These are phyloP conservation scores for Clarireedia paspali DNA, from an alignment of 2,329 filamentous ascomycete species.

Conservation along the genomic window DNA sequence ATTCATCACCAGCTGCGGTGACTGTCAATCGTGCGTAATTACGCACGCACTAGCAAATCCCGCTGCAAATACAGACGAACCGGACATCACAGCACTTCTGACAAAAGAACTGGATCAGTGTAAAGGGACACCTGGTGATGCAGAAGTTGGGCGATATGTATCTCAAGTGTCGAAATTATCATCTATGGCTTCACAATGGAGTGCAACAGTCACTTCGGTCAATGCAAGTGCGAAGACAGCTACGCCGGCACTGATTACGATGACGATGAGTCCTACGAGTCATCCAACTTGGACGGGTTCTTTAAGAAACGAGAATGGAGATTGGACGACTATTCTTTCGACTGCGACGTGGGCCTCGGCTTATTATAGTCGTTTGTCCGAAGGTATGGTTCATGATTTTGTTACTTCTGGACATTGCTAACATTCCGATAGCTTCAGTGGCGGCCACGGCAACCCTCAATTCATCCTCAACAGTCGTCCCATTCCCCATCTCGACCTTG, in stretches of 20 bases:
- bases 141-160: slow-evolving; percentile 13
- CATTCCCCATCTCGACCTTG: neutral
- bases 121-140: slow-evolving; percentile 9
- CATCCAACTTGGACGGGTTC: neutral
- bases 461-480: neutral
- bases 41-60: slow-evolving; percentile 16
- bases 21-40: slow-evolving; percentile 20
- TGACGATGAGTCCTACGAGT: neutral
- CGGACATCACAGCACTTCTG: slow-evolving; percentile 3
- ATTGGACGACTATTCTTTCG: slow-evolving; percentile 6
- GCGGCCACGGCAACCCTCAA: neutral
- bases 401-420: neutral
- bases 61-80: slow-evolving; percentile 1
- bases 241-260: neutral
- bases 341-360: slow-evolving; percentile 10
- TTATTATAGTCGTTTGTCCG: slow-evolving; percentile 7
- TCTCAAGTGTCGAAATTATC: slow-evolving; percentile 19
- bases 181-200: slow-evolving; percentile 1
- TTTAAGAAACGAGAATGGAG: neutral
- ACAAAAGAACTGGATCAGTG: slow-evolving; percentile 16
- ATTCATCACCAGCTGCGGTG: slow-evolving; percentile 21
- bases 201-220: neutral
- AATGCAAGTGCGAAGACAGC: neutral
- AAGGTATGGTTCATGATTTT: neutral
- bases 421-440: neutral